Evolutionary conservation across 2,329 filamentous ascomycete species (phyloP), one percentile per base, ranked within the genome.

Genomic region (Microsporum audouinii): DNA sequence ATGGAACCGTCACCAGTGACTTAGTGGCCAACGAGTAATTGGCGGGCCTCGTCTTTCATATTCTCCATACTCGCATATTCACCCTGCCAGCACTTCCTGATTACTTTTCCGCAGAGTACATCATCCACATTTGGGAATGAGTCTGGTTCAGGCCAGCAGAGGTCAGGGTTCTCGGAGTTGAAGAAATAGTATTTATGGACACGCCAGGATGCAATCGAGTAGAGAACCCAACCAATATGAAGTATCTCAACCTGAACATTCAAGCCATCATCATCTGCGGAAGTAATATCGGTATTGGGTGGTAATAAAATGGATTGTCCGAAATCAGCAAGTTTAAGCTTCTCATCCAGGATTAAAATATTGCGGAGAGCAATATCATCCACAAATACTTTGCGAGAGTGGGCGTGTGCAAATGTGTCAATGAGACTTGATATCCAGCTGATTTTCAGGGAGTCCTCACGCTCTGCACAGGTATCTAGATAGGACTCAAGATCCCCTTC

Each of bases 291-390:
- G 49, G 45, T 60, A 57, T 60, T 57, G 51, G 62, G 60, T 23
- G 60, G 60, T 53, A 63, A 53, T 55, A 63, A 55, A 57, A 62
- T 17, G 34, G 62, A 63, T 43, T 63, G 60, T 47, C 57, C 49
- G 36, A 63, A 63, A 43, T 63, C 62, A 41, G 59, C 43, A 57
- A 63, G 61, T 47, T 59, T 38, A 33, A 61, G 59, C 43, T 59
- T 41, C 27, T 36, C 56, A 49, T 61, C 34, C 14, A 27, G 34
- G 6, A 63, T 58, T 38, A 66, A 59, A 60, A 66, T 60, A 56
- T 66, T 65, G 49, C 64, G 62, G 14, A 66, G 63, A 41, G 63
- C 63, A 29, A 65, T 63, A 47, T 66, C 63, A 62, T 64, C 63
- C 56, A 66, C 62, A 57, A 64, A 60, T 23, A 64, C 60, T 60